A percentile compares a stretch with the other conserved stretches of the same genome.
phyloP scores from a whole-genome alignment of 1,284 basidiomycete species.

The Mycocalia duriaeana region DNA sequence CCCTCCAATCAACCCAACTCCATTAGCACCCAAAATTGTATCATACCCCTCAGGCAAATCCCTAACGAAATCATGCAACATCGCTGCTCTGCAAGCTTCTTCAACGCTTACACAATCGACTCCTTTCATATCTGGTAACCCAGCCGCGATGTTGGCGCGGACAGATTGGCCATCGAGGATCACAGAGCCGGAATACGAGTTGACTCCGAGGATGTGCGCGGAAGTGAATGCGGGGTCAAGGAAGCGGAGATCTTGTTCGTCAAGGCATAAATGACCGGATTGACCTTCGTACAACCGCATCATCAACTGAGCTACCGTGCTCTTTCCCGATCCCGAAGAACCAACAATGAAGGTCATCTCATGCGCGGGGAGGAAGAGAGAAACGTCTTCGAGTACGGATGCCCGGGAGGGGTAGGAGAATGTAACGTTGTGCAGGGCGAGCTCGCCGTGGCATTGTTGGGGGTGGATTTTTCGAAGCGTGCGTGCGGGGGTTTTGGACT shows the following conservation, averaged over 20 bases:
- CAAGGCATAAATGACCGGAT: conserved; percentile 66
- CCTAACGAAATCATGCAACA: conserved; percentile 84
- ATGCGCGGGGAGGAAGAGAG: conserved; percentile 73
- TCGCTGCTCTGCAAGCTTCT: conserved; percentile 78
- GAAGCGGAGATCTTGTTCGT: conserved; percentile 75
- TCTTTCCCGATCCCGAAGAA: conserved; percentile 88
- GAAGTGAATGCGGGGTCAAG: conserved; percentile 77
- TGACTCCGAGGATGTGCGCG: conserved; percentile 73
- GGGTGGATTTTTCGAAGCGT: conserved; percentile 59
- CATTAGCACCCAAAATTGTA: conserved; percentile 68
- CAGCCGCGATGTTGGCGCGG: conserved; percentile 86
- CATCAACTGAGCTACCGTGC: conserved; percentile 83
- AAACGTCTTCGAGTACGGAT: conserved; percentile 59
- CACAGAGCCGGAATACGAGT: conserved; percentile 57
- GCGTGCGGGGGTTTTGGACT: too few relatives aligned
- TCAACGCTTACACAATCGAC: conserved; percentile 58
- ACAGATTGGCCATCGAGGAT: conserved; percentile 69
- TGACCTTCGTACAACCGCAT: conserved; percentile 73
- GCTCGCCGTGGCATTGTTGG: conserved; percentile 63
- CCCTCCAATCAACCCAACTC: conserved; percentile 83
- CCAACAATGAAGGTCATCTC: conserved; percentile 95
- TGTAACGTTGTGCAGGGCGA: conserved; percentile 71
- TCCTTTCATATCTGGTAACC: conserved; percentile 38
- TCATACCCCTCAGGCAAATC: conserved; percentile 88
- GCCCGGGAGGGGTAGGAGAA: conserved; percentile 88